These are phyloP conservation scores for Carex parvula DNA, from an alignment of 176 grass and related monocot species.

Conservation along the genomic window DNA sequence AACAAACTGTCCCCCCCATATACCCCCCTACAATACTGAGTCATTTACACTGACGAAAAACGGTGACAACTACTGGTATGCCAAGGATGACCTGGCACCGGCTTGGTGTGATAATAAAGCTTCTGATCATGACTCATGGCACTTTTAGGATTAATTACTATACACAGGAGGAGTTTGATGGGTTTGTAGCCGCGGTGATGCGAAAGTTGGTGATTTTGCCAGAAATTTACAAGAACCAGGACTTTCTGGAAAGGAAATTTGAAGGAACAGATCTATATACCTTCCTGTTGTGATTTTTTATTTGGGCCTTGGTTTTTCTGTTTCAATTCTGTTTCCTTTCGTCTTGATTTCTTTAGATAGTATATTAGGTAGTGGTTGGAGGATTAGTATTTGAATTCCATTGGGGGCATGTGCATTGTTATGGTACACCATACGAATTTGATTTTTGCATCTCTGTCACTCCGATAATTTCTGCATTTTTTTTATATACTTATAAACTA, in stretches of 20 bases:
- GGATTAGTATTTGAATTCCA: background rate
- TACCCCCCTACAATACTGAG: slow-evolving; percentile 43
- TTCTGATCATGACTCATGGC: slow-evolving; percentile 66
- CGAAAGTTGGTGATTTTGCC: slow-evolving; percentile 56
- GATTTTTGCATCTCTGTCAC: background rate
- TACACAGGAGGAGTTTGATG: slow-evolving; percentile 59
- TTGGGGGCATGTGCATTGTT: background rate
- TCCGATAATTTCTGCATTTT: background rate
- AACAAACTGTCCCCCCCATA: slow-evolving; percentile 49
- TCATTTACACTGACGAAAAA: slow-evolving; percentile 52
- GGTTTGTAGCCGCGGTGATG: slow-evolving; percentile 67
- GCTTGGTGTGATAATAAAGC: slow-evolving; percentile 73
- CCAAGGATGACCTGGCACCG: slow-evolving; percentile 62
- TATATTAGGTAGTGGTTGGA: background rate
- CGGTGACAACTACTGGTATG: slow-evolving; percentile 58
- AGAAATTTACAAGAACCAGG: slow-evolving; percentile 77
- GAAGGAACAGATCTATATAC: slow-evolving; percentile 88
- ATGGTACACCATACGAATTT: background rate
- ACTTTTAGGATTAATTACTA: slow-evolving; percentile 88
- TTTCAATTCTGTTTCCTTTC: background rate
- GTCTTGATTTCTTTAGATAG: background rate
- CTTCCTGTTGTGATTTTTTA: slow-evolving; percentile 67
- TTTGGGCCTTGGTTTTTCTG: background rate
- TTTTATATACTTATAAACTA: background rate
- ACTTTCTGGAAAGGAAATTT: slow-evolving; percentile 64